These are phyloP conservation scores for Rosa chinensis DNA, from an alignment of 306 rosid genomes.

Conservation along the genomic window DNA sequence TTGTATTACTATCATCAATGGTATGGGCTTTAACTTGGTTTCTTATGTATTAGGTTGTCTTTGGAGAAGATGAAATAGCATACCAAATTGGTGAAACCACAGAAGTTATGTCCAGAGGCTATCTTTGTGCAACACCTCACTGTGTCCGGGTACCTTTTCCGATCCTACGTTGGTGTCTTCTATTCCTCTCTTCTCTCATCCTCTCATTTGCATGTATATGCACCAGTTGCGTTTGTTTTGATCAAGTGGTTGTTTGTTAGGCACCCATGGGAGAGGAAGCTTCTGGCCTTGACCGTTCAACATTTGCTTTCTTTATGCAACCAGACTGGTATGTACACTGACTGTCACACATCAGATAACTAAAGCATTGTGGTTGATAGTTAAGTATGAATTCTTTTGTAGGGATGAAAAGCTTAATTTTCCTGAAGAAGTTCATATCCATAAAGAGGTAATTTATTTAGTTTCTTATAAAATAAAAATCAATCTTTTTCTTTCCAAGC, in stretches of 20 bases:
- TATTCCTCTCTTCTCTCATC: background rate
- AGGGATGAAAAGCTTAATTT: slow-evolving; percentile 87
- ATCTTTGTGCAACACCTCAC: slow-evolving; percentile 96
- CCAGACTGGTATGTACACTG: slow-evolving; percentile 69
- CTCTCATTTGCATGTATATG: background rate
- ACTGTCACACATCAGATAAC: background rate
- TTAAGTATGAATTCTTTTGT: slow-evolving; percentile 20
- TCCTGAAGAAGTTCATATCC: slow-evolving; percentile 70
- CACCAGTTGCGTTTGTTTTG: background rate
- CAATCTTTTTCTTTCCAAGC: too few species aligned
- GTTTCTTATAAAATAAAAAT: too few species aligned
- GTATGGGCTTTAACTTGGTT: slow-evolving; percentile 11
- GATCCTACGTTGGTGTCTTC: background rate
- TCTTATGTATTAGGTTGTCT: slow-evolving; percentile 56
- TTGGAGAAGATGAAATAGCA: slow-evolving; percentile 81
- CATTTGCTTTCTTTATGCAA: slow-evolving; percentile 96
- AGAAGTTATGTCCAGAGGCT: slow-evolving; percentile 83
- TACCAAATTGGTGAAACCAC: slow-evolving; percentile 97
- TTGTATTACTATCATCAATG: background rate
- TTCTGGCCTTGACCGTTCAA: slow-evolving; percentile 74
- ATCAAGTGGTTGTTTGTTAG: slow-evolving; percentile 31
- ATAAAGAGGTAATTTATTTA: slow-evolving; percentile 62
- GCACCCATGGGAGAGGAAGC: slow-evolving; percentile 78
- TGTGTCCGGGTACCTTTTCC: slow-evolving; percentile 71
- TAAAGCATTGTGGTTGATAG: background rate